Percentiles rank a stretch among this genome's conserved stretches.
phyloP scores from a whole-genome alignment of 2,329 filamentous ascomycete species.

The Westerdykella ornata region DNA sequence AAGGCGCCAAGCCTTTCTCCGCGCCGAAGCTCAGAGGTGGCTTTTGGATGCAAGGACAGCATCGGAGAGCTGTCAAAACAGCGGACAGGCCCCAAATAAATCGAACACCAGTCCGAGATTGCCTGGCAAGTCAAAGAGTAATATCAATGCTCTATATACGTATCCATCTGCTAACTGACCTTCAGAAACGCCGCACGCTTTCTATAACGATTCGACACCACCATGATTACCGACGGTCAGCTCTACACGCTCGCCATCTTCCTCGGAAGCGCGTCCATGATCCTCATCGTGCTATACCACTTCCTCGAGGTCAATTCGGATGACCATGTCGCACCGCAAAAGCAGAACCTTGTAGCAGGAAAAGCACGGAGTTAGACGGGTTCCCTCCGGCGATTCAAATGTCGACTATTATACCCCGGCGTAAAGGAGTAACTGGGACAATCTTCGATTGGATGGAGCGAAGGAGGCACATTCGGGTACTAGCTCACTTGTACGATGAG shows the following conservation, averaged over 20 bases:
- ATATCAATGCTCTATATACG: not conserved
- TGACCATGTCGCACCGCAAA: conserved; percentile 38
- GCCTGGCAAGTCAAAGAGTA: not conserved
- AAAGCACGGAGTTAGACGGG: conserved; percentile 24
- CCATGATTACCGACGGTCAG: conserved; percentile 89
- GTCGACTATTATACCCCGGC: too few relatives aligned
- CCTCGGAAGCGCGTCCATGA: conserved; percentile 81
- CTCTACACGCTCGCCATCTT: conserved; percentile 91
- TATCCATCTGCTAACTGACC: conserved; percentile 3
- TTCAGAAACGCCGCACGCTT: conserved; percentile 1
- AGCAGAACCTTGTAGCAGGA: conserved; percentile 17
- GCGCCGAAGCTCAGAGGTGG: conserved; percentile 13
- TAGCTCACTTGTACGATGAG: too few relatives aligned
- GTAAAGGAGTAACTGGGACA: too few relatives aligned
- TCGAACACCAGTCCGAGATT: not conserved
- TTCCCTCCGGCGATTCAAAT: not conserved
- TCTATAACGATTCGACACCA: conserved; percentile 34
- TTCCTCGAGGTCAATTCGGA: conserved; percentile 92
- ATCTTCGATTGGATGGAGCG: too few relatives aligned
- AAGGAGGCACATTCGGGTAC: too few relatives aligned
- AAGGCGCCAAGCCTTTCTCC: conserved; percentile 7
- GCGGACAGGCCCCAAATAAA: not conserved
- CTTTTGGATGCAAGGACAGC: conserved; percentile 5
- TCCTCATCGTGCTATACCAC: conserved; percentile 90
- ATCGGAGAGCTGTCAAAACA: not conserved